These are phyloP conservation scores for Solanum pinnatisectum DNA, from an alignment of 257 asterid genomes.

Conservation along the genomic window DNA sequence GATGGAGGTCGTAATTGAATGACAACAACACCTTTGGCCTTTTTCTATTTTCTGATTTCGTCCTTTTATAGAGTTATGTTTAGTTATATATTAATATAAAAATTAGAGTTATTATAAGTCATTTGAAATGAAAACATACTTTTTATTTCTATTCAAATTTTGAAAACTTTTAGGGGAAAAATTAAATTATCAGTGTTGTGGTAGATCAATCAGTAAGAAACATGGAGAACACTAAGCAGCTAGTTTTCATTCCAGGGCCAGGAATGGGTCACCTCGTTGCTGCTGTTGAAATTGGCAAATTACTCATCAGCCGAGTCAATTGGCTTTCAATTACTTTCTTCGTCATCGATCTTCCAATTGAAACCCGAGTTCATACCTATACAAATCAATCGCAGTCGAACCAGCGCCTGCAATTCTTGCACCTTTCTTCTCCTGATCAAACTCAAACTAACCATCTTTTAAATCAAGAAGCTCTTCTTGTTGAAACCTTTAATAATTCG, in stretches of 20 bases:
- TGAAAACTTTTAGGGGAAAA: too few relatives aligned
- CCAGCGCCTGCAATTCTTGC: slow-evolving; percentile 5
- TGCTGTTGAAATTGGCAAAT: slow-evolving; percentile 31
- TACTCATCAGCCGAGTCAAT: neutral
- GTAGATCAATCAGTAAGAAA: too few relatives aligned
- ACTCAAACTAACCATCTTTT: neutral
- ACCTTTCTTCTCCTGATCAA: neutral
- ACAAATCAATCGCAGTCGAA: neutral
- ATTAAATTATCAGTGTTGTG: too few relatives aligned
- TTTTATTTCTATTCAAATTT: too few relatives aligned
- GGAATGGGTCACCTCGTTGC: slow-evolving; percentile 37
- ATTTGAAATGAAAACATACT: too few relatives aligned
- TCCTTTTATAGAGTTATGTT: neutral
- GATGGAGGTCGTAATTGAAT: neutral
- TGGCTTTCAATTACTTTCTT: slow-evolving; percentile 22
- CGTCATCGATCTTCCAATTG: slow-evolving; percentile 10
- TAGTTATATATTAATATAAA: too few relatives aligned
- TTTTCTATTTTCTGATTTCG: neutral
- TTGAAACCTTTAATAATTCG: neutral
- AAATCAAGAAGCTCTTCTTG: neutral
- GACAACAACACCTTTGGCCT: neutral
- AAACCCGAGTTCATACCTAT: neutral
- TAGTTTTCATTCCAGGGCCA: slow-evolving; percentile 32
- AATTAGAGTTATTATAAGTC: too few relatives aligned
- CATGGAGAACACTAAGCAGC: neutral